Conservation (phyloP, 1,284 basidiomycete species). For the Trichosporon faecale region DNA sequence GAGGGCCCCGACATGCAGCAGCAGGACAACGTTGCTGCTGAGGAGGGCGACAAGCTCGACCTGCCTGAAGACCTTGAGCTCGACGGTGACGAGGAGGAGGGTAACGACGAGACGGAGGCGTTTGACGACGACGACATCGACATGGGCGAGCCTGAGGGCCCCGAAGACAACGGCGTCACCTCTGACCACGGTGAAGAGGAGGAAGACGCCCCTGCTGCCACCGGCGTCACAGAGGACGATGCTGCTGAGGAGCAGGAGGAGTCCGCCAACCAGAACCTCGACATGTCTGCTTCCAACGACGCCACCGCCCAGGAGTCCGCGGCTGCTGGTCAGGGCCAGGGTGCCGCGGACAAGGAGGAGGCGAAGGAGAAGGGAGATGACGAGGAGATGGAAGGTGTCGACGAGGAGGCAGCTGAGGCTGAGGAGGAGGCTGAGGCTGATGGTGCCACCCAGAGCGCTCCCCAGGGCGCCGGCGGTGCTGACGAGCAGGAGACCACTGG, state of each 20-base stretch:
- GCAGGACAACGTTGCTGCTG: slow-evolving; percentile 62
- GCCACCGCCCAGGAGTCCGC: slow-evolving; percentile 39
- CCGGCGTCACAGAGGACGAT: slow-evolving; percentile 47
- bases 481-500: slow-evolving; percentile 45
- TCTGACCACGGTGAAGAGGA: slow-evolving; percentile 40
- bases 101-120: slow-evolving; percentile 49
- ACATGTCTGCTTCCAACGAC: slow-evolving; percentile 41
- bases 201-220: slow-evolving; percentile 40
- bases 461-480: slow-evolving; percentile 35
- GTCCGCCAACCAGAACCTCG: slow-evolving; percentile 40
- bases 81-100: slow-evolving; percentile 53
- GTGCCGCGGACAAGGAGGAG: slow-evolving; percentile 37
- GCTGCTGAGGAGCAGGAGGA: slow-evolving; percentile 37
- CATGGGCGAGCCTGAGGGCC: slow-evolving; percentile 29
- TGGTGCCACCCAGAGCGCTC: slow-evolving; percentile 27
- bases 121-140: slow-evolving; percentile 27
- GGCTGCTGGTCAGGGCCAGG: slow-evolving; percentile 44
- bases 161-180: slow-evolving; percentile 42
- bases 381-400: slow-evolving; percentile 33
- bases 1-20: slow-evolving; percentile 46
- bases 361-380: slow-evolving; percentile 40
- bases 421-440: slow-evolving; percentile 29
- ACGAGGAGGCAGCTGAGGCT: slow-evolving; percentile 27
- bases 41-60: slow-evolving; percentile 73
- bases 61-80: slow-evolving; percentile 79